Conservation (phyloP, 2,329 filamentous ascomycete species). For the Penicillium oxalicum region DNA sequence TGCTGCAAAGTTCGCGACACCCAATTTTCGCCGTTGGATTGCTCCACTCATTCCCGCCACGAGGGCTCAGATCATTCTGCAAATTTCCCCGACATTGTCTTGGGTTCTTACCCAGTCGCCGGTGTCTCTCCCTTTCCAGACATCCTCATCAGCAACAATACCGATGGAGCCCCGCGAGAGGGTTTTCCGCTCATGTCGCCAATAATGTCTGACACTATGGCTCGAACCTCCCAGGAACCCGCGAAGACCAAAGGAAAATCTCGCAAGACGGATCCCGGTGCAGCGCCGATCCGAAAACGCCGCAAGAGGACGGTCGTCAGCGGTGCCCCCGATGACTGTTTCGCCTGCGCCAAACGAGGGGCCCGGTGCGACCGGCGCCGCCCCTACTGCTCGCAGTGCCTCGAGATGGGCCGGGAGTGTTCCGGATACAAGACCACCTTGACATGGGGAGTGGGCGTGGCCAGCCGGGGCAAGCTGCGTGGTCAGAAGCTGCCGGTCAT, state of each 20-base stretch:
- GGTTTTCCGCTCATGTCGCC: conserved; percentile 4
- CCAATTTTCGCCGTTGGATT: not conserved
- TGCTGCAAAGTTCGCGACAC: too few relatives aligned
- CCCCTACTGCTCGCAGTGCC: conserved; percentile 91
- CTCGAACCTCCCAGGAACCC: conserved; percentile 16
- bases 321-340: conserved; percentile 91
- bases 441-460: conserved; percentile 94
- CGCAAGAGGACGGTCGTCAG: conserved; percentile 82
- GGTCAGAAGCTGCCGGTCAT: conserved; percentile 69
- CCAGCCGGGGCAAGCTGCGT: conserved; percentile 88
- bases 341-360: conserved; percentile 78
- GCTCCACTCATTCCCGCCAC: not conserved
- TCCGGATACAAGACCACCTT: conserved; percentile 94
- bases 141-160: not conserved
- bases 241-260: conserved; percentile 18
- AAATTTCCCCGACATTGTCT: not conserved
- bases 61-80: conserved; percentile 4
- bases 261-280: conserved; percentile 22
- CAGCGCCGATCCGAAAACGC: conserved; percentile 53
- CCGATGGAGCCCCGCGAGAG: conserved; percentile 15
- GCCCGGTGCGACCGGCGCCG: conserved; percentile 83
- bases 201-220: conserved; percentile 15
- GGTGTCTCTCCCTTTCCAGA: too few relatives aligned
- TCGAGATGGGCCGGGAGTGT: conserved; percentile 86
- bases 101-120: not conserved